Conservation (phyloP, 2,329 filamentous ascomycete species). For the Colletotrichum sp. region DNA sequence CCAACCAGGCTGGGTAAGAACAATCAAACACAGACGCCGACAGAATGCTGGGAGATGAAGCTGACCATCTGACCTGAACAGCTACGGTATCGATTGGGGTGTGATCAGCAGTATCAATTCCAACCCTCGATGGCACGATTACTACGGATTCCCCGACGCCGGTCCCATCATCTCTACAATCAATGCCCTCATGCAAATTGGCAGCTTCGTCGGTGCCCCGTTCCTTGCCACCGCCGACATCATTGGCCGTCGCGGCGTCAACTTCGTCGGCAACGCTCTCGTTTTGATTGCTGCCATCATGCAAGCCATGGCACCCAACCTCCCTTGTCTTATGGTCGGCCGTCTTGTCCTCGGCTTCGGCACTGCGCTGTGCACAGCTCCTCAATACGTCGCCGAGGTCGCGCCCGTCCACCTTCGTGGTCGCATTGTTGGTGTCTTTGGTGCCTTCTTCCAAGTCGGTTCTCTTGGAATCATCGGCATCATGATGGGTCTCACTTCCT, state of each 20-base stretch:
- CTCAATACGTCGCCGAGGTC: conserved; percentile 33
- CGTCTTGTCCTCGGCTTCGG: conserved; percentile 63
- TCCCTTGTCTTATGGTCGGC: conserved; percentile 49
- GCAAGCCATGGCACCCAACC: conserved; percentile 40
- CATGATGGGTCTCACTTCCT: conserved; percentile 45
- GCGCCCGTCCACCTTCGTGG: conserved; percentile 38
- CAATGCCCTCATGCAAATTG: conserved; percentile 53
- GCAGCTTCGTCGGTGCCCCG: conserved; percentile 50
- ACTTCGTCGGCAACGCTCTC: conserved; percentile 49
- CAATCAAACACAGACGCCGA: not conserved
- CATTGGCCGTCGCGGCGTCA: conserved; percentile 55
- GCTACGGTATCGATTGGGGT: conserved; percentile 53
- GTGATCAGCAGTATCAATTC: conserved; percentile 53
- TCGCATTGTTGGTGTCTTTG: conserved; percentile 51
- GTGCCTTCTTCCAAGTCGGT: conserved; percentile 50
- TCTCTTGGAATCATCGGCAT: conserved; percentile 45
- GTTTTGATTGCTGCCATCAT: conserved; percentile 48
- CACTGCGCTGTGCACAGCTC: conserved; percentile 32
- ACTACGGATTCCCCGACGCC: conserved; percentile 44
- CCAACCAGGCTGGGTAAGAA: conserved; percentile 45
- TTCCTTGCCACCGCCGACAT: conserved; percentile 55
- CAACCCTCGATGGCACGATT: conserved; percentile 44
- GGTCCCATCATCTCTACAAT: conserved; percentile 46
- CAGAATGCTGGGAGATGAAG: fast-evolving
- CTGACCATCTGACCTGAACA: not conserved